Conservation (phyloP, 495 filamentous ascomycete species). For the Bryoglossum gracile region DNA sequence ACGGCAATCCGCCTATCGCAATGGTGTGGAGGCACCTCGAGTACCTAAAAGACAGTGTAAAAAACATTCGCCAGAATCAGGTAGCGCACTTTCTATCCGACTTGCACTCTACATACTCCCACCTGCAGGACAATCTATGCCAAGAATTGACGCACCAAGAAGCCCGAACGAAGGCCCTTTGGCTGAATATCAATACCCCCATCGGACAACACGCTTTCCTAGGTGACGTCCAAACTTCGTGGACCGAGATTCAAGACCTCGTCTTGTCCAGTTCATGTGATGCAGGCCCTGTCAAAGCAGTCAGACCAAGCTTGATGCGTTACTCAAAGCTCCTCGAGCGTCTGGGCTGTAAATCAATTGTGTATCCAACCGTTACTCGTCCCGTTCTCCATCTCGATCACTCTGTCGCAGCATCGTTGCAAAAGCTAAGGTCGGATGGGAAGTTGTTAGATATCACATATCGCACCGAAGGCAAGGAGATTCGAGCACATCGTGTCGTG, state of each 20-base stretch:
- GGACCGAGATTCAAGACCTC: conserved; percentile 16
- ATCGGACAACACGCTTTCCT: conserved; percentile 3
- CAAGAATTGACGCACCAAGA: conserved; percentile 3
- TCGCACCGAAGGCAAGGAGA: conserved; percentile 15
- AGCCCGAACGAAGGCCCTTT: conserved; percentile 13
- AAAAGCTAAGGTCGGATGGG: conserved; percentile 14
- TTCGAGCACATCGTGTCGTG: conserved; percentile 24
- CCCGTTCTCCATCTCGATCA: not conserved
- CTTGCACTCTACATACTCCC: conserved; percentile 22
- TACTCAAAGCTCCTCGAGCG: conserved; percentile 24
- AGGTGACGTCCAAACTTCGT: conserved; percentile 14
- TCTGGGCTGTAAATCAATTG: conserved; percentile 22
- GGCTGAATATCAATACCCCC: conserved; percentile 25
- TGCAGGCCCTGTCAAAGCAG: conserved; percentile 14
- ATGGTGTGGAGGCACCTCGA: conserved; percentile 25
- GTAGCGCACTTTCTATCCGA: conserved; percentile 24
- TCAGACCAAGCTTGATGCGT: conserved; percentile 22
- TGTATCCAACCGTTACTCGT: conserved; percentile 17
- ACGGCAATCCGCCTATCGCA: conserved; percentile 13
- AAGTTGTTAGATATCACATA: conserved; percentile 25
- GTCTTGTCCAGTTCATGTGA: conserved; percentile 25
- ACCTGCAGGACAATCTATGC: conserved; percentile 19
- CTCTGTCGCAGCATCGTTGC: conserved; percentile 8
- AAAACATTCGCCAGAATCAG: conserved; percentile 6
- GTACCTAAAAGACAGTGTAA: conserved; percentile 10